A percentile compares a stretch with the other conserved stretches of the same genome.
phyloP scores from a whole-genome alignment of 2,329 filamentous ascomycete species.

The Fusarium camptoceras region DNA sequence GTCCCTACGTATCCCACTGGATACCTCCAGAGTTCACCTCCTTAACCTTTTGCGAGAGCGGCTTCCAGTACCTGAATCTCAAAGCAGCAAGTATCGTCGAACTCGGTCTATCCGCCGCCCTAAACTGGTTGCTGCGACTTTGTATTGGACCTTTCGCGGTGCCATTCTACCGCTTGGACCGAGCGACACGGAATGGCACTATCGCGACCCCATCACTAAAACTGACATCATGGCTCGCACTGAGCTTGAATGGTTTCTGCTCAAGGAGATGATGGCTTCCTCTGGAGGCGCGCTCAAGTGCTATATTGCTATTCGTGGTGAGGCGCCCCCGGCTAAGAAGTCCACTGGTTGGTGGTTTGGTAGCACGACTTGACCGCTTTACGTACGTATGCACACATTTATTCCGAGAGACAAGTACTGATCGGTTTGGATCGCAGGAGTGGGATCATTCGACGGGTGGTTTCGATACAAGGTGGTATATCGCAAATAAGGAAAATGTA shows the following conservation, averaged over 20 bases:
- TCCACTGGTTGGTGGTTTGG: slow-evolving; percentile 39
- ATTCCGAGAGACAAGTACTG: neutral
- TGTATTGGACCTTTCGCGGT: slow-evolving; percentile 46
- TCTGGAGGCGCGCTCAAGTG: slow-evolving; percentile 43
- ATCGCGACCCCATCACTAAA: slow-evolving; percentile 43
- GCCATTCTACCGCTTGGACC: slow-evolving; percentile 39
- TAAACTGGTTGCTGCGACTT: slow-evolving; percentile 36
- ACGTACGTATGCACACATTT: neutral
- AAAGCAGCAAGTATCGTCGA: slow-evolving; percentile 11
- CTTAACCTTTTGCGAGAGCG: slow-evolving; percentile 39
- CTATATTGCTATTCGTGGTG: slow-evolving; percentile 43
- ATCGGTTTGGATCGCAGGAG: neutral
- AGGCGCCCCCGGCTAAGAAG: slow-evolving; percentile 19
- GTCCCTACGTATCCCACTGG: slow-evolving; percentile 32
- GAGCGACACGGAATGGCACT: slow-evolving; percentile 45
- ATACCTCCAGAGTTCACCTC: slow-evolving; percentile 44
- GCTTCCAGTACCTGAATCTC: slow-evolving; percentile 22
- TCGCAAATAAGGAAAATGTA: neutral
- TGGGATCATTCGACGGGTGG: neutral
- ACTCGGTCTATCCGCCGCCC: slow-evolving; percentile 21
- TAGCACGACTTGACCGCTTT: slow-evolving; percentile 10
- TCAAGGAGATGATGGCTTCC: slow-evolving; percentile 46
- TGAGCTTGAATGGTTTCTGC: slow-evolving; percentile 45
- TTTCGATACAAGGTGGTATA: neutral
- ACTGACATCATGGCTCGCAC: slow-evolving; percentile 42